Evolutionary conservation across 2,329 filamentous ascomycete genomes (phyloP), one percentile per base, ranked within the genome.

Genomic region (Colletotrichum viniferum): DNA sequence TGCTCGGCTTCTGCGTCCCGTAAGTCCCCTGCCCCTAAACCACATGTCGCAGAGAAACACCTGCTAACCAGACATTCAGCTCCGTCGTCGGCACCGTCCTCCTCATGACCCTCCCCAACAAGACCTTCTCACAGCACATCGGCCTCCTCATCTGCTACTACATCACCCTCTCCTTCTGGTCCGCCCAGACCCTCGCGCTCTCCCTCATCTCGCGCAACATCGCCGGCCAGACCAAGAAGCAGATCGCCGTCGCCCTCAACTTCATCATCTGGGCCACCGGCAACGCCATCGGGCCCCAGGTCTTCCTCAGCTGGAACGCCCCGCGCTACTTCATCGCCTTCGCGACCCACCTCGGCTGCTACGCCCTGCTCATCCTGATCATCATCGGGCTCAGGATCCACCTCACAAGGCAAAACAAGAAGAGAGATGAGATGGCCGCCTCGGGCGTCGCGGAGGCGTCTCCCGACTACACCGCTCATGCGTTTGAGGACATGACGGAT

Each of bases 121-220:
- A 87, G 8, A 90, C 86, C 58, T 86, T 87, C 43, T 83, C 88
- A 10, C 92, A 91, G 48, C 89, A 93, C 82, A 88, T 92, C 32
- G 94, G 94, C 7, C 87, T 96, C 1, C 85, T 95, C 16, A 90
- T 95, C 79, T 90, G 88, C 80, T 96, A 95, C 87, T 96, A 95
- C 84, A 93, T 95, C 76, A 93, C 92, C 0, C 88, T 95, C 21
- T 94, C 92, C 7, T 96, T 96, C 88, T 95, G 93, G 93, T 92
- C 93, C 0, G 93, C 93, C 0, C 91, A 94, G 79, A 93, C 92
- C 3, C 85, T 95, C 14, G 87, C 89, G 9, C 88, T 95, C 78
- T 92, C 92, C 16, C 89, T 95, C 86, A 88, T 94, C 72, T 91
- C 91, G 1, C 89, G 93, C 18, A 95, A 95, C 79, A 86, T 94